Evolutionary conservation across 2,329 filamentous ascomycete genomes (phyloP), one percentile per base, ranked within the genome.

Genomic region (Cladobotryum protrusum): DNA sequence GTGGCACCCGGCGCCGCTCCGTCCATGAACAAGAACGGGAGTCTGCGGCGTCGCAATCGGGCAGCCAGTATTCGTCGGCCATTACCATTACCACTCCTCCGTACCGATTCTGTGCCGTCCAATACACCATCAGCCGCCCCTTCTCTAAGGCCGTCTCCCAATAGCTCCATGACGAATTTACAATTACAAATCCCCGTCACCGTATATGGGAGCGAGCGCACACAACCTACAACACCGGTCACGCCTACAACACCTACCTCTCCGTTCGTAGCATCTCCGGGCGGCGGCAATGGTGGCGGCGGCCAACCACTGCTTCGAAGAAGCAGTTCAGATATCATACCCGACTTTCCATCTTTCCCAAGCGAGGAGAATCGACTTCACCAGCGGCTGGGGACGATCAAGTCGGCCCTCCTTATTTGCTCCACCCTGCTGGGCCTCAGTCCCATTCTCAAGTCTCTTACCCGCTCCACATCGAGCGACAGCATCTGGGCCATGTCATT

Each of bases 401-500:
- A 97, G 69, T 96, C 91, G 0, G 91, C 91, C 0, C 75, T 95
- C 35, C 78, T 97, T 45, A 97, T 97, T 61, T 96, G 95, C 71
- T 95, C 87, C 58, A 91, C 90, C 4, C 77, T 99, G 13, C 81
- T 97, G 3, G 93, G 92, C 11, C 78, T 99, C 4, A 95, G 89
- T 39, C 93, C 93, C 0, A 97, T 99, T 56, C 82, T 99, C 54
- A 96, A 96, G 67, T 96, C 91, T 1, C 79, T 99, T n/a, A 99
- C 93, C 1, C 81, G 81, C 45, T 96, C 91, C 5, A 97, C 92
- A 4, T 92, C 89, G 7, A 87, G 82, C 49, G 93, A 99, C 75
- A 93, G 87, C 40, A 99, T 99, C 65, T 99, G 93, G 93, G 89
- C 93, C 51, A 87, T 99, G 74, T 93, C 89, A 45, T 91, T 89